These are phyloP conservation scores for Trichoderma sp. DNA, from an alignment of 2,329 filamentous ascomycete genomes.

Conservation along the genomic window DNA sequence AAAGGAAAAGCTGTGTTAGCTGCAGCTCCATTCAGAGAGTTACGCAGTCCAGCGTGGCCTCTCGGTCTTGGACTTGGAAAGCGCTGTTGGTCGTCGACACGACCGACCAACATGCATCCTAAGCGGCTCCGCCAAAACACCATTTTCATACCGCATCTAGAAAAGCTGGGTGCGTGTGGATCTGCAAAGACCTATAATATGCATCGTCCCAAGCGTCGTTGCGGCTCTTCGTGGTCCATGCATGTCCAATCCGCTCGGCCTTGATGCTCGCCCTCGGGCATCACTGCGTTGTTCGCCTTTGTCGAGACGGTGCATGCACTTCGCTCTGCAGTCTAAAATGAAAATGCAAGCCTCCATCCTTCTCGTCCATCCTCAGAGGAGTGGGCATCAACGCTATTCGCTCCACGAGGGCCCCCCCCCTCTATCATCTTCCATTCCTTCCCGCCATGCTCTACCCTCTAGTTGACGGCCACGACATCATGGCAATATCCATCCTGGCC, in stretches of 20 bases:
- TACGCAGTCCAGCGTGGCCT: not conserved
- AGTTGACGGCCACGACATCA: conserved; percentile 11
- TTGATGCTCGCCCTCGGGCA: not conserved
- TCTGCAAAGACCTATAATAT: conserved; percentile 1
- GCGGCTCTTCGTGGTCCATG: conserved; percentile 4
- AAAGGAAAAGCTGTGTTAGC: not conserved
- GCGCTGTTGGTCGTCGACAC: conserved; percentile 10
- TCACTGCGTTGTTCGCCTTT: not conserved
- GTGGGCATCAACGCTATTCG: conserved; percentile 15
- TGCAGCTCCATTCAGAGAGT: not conserved
- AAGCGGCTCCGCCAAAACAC: conserved; percentile 13
- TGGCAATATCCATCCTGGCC: conserved; percentile 1
- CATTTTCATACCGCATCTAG: not conserved
- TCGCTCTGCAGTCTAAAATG: conserved; percentile 1
- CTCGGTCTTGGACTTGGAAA: not conserved
- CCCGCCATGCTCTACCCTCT: conserved; percentile 11
- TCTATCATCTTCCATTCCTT: conserved; percentile 10
- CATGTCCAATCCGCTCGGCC: not conserved
- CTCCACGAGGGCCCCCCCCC: not conserved
- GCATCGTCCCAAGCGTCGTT: not conserved
- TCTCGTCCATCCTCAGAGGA: conserved; percentile 1
- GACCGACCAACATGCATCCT: conserved; percentile 7
- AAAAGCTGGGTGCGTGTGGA: conserved; percentile 1
- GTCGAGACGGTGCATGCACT: not conserved
- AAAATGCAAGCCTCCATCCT: conserved; percentile 13